Base-by-base conservation (phyloP, 345 rosid species). In the Arabis hirsuta region DNA sequence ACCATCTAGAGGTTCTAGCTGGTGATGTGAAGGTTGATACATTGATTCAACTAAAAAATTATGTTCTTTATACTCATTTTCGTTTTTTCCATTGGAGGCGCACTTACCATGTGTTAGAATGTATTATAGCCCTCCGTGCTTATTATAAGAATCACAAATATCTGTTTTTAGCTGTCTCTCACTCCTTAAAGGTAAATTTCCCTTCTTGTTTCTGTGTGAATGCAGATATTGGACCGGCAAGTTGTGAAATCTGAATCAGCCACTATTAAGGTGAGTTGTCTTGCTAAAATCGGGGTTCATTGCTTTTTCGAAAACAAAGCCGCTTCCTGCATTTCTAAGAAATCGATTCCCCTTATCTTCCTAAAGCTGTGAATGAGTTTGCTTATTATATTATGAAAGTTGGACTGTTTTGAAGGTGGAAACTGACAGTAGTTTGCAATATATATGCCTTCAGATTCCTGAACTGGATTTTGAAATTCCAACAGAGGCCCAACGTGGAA, bases 381-480 rank as follows among this genome's bases (percentile, higher is more conserved):
- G 58, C 54, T 55, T 56, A n/a, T 55, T 32, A 2, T 46, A 24
- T 10, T 7, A 44, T 55, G 43, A 57, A 57, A 34, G 36, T 24
- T 31, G 4, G 12, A 54, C 7, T 63, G 13, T 22, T 45, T 34
- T 55, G 64, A 45, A 34, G 29, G 9, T 22, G 16, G 43, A 66
- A 43, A 67, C 24, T 66, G 10, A 74, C 4, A 36, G 9, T 55
- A 19, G 24, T 62, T 51, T n/a, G 6, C 56, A 13, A 10, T 59
- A 16, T 62, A 45, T 46, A 2, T 73, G 51, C 34, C 3, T 78
- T 71, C 81, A 94, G 98, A 89, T 94, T 79, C 96, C 96, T 63
- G 91, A 94, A 71, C 77, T 94, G 77, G 90, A 89, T 73, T 94
- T 94, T 73, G 98, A 94, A 82, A 91, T 94, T 79, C 98, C 98